These are phyloP conservation scores for Serendipita sp. DNA, from an alignment of 768 basidiomycete genomes.

Conservation along the genomic window DNA sequence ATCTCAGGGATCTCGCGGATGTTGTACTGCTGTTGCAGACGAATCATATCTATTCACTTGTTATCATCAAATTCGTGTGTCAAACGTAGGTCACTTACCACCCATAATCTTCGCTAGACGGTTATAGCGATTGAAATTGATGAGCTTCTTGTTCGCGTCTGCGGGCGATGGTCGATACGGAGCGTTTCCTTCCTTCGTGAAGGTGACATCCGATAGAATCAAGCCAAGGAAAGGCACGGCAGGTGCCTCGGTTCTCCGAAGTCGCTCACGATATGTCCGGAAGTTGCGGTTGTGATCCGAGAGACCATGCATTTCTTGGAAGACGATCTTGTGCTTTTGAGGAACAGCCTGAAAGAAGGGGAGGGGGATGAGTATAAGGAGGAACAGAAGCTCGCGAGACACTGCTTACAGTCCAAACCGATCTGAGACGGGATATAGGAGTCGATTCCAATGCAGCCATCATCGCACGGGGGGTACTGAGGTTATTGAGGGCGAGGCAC, in stretches of 20 bases:
- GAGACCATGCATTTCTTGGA: slow-evolving; percentile 67
- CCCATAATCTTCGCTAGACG: slow-evolving; percentile 76
- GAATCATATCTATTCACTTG: slow-evolving; percentile 56
- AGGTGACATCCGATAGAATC: slow-evolving; percentile 84
- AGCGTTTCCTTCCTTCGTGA: slow-evolving; percentile 90
- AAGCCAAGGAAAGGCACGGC: slow-evolving; percentile 90
- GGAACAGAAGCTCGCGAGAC: neutral
- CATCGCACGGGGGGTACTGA: slow-evolving; percentile 82
- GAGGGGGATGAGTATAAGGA: slow-evolving; percentile 1
- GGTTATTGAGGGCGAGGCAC: slow-evolving; percentile 70
- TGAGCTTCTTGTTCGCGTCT: slow-evolving; percentile 56
- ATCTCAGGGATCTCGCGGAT: slow-evolving; percentile 82
- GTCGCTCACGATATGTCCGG: slow-evolving; percentile 73
- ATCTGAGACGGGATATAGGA: slow-evolving; percentile 77
- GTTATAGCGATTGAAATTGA: slow-evolving; percentile 96
- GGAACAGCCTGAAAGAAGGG: slow-evolving; percentile 46
- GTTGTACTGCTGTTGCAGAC: slow-evolving; percentile 76
- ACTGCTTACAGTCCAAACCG: slow-evolving; percentile 77
- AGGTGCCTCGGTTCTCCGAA: slow-evolving; percentile 80
- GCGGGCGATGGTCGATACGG: slow-evolving; percentile 65
- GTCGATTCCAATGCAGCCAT: slow-evolving; percentile 91
- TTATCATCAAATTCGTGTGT: neutral
- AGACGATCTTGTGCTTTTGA: slow-evolving; percentile 64
- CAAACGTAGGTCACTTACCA: slow-evolving; percentile 28
- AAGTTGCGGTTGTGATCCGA: slow-evolving; percentile 87